phyloP scores from a whole-genome alignment of 1,284 basidiomycete genomes.

The Chiua sp. region DNA sequence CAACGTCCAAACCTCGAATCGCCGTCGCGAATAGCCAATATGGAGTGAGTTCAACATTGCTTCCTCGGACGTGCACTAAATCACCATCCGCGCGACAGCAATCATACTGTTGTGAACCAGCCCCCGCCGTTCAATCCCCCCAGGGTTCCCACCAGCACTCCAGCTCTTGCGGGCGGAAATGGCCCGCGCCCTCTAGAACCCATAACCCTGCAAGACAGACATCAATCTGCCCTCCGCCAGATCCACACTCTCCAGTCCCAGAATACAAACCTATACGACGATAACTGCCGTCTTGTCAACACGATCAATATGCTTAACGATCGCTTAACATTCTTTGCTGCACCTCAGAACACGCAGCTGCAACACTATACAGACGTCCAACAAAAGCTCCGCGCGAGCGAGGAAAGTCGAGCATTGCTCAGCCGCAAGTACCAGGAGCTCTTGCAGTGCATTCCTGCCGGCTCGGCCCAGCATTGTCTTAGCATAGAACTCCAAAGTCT shows the following conservation, averaged over 20 bases:
- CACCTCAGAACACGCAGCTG: constrained; percentile 21
- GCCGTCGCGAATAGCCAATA: neutral
- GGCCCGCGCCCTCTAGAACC: constrained; percentile 47
- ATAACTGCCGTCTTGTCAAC: constrained; percentile 49
- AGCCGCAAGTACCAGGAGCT: constrained; percentile 32
- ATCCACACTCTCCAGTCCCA: constrained; percentile 42
- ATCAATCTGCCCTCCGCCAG: constrained; percentile 39
- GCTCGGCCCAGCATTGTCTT: constrained; percentile 24
- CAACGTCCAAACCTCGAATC: constrained; percentile 4
- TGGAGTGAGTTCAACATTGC: constrained; percentile 16
- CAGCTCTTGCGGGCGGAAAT: constrained; percentile 32
- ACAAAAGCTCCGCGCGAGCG: constrained; percentile 29
- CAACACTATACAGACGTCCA: constrained; percentile 28
- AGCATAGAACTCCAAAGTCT: constrained; percentile 23
- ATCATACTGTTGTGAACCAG: neutral
- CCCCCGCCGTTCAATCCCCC: constrained; percentile 39
- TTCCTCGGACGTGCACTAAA: neutral
- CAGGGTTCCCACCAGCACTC: constrained; percentile 19
- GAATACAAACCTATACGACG: constrained; percentile 55
- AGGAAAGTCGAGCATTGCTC: constrained; percentile 19
- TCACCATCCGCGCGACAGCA: constrained; percentile 10
- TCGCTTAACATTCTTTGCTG: constrained; percentile 27
- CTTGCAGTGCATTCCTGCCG: constrained; percentile 15
- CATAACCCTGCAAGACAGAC: constrained; percentile 43
- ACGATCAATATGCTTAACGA: constrained; percentile 38